These are phyloP conservation scores for Mariannaea elegans DNA, from an alignment of 2,329 filamentous ascomycete genomes.

Conservation along the genomic window DNA sequence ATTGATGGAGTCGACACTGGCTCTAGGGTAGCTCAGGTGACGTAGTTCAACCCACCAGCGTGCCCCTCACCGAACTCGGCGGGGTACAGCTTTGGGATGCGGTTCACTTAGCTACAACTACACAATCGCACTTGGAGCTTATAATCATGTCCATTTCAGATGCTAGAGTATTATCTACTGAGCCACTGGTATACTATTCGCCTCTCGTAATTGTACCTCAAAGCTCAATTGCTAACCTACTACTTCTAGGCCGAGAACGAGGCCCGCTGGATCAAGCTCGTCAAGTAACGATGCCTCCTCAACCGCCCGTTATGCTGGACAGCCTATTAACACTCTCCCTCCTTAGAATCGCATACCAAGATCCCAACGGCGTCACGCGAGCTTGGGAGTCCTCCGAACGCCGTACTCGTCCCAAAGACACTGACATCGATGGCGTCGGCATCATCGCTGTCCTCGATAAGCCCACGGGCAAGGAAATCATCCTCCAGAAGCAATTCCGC, in stretches of 20 bases:
- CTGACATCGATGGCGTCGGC: constrained; percentile 76
- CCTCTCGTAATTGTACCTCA: not conserved
- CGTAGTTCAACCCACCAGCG: constrained; percentile 4
- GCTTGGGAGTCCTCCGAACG: constrained; percentile 79
- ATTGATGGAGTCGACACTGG: not conserved
- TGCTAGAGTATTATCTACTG: constrained; percentile 54
- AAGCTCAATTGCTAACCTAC: not conserved
- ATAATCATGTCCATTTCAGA: constrained; percentile 52
- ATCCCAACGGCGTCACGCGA: constrained; percentile 65
- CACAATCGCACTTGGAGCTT: not conserved
- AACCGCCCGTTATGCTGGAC: not conserved
- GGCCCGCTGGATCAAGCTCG: constrained; percentile 67
- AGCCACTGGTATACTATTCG: constrained; percentile 52
- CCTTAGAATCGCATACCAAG: constrained; percentile 68
- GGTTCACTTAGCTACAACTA: not conserved
- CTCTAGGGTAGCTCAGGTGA: constrained; percentile 32
- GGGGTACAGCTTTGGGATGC: too few species aligned
- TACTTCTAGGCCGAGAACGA: constrained; percentile 56
- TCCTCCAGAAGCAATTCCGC: constrained; percentile 74
- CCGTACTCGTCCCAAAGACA: constrained; percentile 68
- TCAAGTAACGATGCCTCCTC: constrained; percentile 56
- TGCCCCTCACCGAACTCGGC: constrained; percentile 30
- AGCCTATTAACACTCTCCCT: constrained; percentile 5
- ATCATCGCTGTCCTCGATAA: constrained; percentile 75
- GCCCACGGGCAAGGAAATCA: constrained; percentile 60